These are phyloP conservation scores for Diutina mesorugosa DNA, from an alignment of 1,139 yeast genomes.

Conservation along the genomic window DNA sequence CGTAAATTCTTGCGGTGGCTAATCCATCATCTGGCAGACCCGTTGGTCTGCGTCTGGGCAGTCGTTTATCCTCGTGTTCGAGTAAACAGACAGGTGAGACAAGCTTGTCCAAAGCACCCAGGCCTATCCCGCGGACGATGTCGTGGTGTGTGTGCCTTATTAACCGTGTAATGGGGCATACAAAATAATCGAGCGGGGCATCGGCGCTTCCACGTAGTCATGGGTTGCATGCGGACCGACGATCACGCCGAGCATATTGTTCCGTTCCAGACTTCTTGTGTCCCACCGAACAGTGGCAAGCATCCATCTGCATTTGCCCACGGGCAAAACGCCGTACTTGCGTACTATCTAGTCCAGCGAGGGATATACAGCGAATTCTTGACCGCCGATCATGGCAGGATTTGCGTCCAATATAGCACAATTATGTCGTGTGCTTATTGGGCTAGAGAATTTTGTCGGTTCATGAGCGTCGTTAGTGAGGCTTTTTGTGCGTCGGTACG, in stretches of 20 bases:
- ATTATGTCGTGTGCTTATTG: not conserved
- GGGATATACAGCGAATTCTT: not conserved
- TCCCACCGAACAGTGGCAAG: not conserved
- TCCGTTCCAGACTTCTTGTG: not conserved
- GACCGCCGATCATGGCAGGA: not conserved
- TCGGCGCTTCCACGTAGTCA: not conserved
- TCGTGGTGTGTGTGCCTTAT: not conserved
- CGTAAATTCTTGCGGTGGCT: not conserved
- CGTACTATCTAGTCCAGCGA: too few relatives aligned
- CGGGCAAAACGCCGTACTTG: too few relatives aligned
- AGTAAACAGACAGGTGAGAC: not conserved
- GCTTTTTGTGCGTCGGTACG: not conserved
- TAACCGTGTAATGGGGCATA: not conserved
- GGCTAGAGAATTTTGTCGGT: not conserved
- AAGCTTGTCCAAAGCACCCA: not conserved
- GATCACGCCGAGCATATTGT: not conserved
- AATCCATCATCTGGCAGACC: too few relatives aligned
- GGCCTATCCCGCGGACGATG: not conserved
- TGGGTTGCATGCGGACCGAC: not conserved
- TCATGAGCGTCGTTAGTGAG: not conserved
- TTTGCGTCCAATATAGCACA: not conserved
- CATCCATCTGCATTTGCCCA: not conserved
- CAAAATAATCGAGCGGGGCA: not conserved
- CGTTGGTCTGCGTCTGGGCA: not conserved
- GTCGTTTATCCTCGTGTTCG: not conserved